phyloP scores from a whole-genome alignment of 768 basidiomycete species.

The Phanerodontia chrysosporium region DNA sequence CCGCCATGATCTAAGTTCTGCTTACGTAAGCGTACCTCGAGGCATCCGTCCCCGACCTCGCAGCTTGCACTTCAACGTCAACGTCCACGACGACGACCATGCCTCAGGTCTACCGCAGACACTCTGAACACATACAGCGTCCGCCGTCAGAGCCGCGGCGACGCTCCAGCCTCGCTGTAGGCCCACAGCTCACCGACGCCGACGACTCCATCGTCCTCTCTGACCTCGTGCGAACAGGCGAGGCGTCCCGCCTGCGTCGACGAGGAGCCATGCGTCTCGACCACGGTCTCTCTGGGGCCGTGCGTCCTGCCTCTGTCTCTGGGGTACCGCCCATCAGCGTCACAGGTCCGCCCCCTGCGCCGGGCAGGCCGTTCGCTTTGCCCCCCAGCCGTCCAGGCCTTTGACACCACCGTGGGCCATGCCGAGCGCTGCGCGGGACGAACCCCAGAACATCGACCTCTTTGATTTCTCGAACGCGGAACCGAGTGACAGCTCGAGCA shows the following conservation, averaged over 20 bases:
- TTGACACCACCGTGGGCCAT: constrained; percentile 1
- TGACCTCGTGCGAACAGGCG: constrained; percentile 69
- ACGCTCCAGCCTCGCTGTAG: constrained; percentile 16
- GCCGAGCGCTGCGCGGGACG: neutral
- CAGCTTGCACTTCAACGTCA: neutral
- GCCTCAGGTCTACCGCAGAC: constrained; percentile 27
- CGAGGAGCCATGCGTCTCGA: constrained; percentile 70
- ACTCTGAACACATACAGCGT: constrained; percentile 18
- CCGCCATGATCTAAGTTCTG: neutral
- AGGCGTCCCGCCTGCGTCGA: constrained; percentile 68
- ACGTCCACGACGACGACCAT: constrained; percentile 4
- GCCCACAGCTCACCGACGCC: constrained; percentile 37
- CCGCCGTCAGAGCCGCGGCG: constrained; percentile 19
- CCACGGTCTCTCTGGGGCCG: constrained; percentile 24
- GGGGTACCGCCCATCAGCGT: constrained; percentile 1
- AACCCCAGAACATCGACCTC: neutral
- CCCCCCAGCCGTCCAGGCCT: neutral
- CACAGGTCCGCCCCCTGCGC: neutral
- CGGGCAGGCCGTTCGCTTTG: constrained; percentile 8
- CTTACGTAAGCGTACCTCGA: constrained; percentile 14
- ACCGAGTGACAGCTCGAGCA: neutral
- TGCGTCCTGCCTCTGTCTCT: constrained; percentile 10
- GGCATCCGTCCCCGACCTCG: constrained; percentile 2
- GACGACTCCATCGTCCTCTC: constrained; percentile 71
- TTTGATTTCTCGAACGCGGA: neutral